Base-by-base conservation (phyloP, 345 rosid genomes). In the Gossypium stocksii region DNA sequence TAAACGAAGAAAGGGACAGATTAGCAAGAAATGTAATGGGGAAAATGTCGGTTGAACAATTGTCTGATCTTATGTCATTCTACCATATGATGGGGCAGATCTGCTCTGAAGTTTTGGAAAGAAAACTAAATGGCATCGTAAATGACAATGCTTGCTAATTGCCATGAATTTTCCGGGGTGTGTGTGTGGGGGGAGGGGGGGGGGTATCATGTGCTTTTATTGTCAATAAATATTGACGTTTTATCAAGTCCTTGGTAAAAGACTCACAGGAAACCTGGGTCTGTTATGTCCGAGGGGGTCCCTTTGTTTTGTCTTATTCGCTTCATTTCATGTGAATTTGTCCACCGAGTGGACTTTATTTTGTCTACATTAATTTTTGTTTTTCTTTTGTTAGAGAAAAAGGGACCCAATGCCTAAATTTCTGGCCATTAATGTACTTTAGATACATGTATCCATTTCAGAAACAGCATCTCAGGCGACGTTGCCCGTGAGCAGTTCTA, bases 81-180 rank as follows among this genome's bases (percentile, higher is more conserved):
- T 58, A 58, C 62, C 62, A 22, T 29, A 23, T 23, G 62, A 58
- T 58, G 62, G 62, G 62, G 34, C 62, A 22, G 62, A 58, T 58
- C 13, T 58, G 34, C 15, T 58, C 62, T 9, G 62, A 58, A 58
- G 27, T 22, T 22, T 22, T 58, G 34, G 62, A 58, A 58, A 58
- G 62, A 23, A 58, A 58, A 58, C 16, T 58, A 58, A 22, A 22
- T 12, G 62, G 15, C 62, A 58, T 58, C 29, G 34, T 58, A 10
- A 58, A 22, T 22, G 62, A 58, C 29, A 23, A 3, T 58, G 15
- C 16, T 29, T 58, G 61, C 61, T 22, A 57, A 3, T 57, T 3
- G 13, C 13, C 14, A 20, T 57, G 29, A 22, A 10, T 57, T 29
- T 57, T 53, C 12, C 2, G 59, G 23, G 0, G 59, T 34, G 41